Conservation (phyloP, 192 early-diverging fungal genomes). For the Coemansia sp. region DNA sequence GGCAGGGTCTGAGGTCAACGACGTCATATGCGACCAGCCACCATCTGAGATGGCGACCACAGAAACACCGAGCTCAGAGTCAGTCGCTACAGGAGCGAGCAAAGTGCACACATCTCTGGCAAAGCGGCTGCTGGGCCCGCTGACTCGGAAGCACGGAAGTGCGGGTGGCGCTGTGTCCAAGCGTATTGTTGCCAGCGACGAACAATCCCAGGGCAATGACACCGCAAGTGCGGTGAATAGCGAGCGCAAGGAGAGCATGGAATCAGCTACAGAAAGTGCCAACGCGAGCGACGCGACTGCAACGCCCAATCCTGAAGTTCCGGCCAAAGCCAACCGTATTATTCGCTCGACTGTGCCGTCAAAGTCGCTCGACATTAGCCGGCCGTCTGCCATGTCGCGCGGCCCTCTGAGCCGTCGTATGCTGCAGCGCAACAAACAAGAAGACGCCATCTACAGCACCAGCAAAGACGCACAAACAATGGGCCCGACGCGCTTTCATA, state of each 20-base stretch:
- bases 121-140: slow-evolving; percentile 28
- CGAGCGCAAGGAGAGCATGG: too few relatives aligned
- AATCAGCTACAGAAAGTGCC: background rate
- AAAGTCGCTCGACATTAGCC: slow-evolving; percentile 39
- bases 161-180: background rate
- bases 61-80: too few relatives aligned
- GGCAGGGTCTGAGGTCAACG: background rate
- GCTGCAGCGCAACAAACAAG: slow-evolving; percentile 39
- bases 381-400: background rate
- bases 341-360: slow-evolving; percentile 8
- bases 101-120: slow-evolving; percentile 13
- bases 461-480: background rate
- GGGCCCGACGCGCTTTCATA: slow-evolving; percentile 42
- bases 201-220: slow-evolving; percentile 1
- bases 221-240: background rate
- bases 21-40: background rate
- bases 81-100: background rate
- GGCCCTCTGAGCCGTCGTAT: slow-evolving; percentile 29
- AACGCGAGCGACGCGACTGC: background rate
- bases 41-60: background rate
- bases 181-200: background rate
- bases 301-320: background rate
- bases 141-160: slow-evolving; percentile 19
- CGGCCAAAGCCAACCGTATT: too few relatives aligned
- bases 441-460: background rate